phyloP scores from a whole-genome alignment of 768 basidiomycete genomes.

The Agrocybe praecox region DNA sequence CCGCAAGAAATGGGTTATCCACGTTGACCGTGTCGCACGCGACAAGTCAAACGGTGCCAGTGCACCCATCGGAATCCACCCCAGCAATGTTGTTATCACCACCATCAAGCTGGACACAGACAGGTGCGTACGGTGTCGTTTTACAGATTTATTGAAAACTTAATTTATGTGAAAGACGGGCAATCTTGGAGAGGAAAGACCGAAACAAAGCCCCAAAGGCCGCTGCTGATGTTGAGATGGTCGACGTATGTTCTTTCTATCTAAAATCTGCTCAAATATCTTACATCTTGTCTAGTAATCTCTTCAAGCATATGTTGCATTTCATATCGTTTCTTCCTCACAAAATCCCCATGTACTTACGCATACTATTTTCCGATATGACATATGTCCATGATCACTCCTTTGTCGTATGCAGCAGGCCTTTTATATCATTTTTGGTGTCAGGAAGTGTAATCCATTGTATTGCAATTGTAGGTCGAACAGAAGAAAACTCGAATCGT shows the following conservation, averaged over 20 bases:
- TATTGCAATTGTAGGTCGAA: neutral
- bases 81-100: constrained; percentile 94
- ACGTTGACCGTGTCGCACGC: constrained; percentile 96
- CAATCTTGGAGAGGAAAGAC: constrained; percentile 87
- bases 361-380: constrained; percentile 55
- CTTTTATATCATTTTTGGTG: constrained; percentile 6
- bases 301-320: constrained; percentile 14
- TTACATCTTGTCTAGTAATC: constrained; percentile 36
- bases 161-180: constrained; percentile 52
- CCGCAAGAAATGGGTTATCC: constrained; percentile 99
- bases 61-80: constrained; percentile 92
- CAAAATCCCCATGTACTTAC: constrained; percentile 71
- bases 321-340: constrained; percentile 25
- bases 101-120: constrained; percentile 94
- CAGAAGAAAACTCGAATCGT: constrained; percentile 1
- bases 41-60: constrained; percentile 98
- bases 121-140: constrained; percentile 54
- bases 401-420: constrained; percentile 7
- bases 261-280: neutral
- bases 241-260: constrained; percentile 62
- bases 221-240: constrained; percentile 75
- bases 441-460: constrained; percentile 6
- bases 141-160: neutral
- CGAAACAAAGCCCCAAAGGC: constrained; percentile 61
- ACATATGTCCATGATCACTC: constrained; percentile 36